phyloP scores from a whole-genome alignment of 1,284 basidiomycete species.

The Tremellales sp. region DNA sequence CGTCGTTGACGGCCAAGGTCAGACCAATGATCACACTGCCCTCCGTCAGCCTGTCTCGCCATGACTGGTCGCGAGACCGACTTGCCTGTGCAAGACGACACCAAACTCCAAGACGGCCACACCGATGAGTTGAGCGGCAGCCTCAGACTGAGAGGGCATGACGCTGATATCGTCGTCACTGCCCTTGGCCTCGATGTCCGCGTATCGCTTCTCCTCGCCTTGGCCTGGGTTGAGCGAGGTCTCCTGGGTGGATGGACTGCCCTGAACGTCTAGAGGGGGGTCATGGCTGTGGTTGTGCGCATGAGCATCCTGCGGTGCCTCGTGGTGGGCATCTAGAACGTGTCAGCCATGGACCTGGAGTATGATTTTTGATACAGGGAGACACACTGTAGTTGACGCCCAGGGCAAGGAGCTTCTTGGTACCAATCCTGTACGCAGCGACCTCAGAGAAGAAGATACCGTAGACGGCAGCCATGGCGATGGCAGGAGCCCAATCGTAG shows the following conservation, averaged over 20 bases:
- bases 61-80: not conserved
- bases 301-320: slow-evolving; percentile 57
- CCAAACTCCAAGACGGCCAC: slow-evolving; percentile 63
- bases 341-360: slow-evolving; percentile 34
- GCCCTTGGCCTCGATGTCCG: not conserved
- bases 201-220: not conserved
- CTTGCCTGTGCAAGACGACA: slow-evolving; percentile 71
- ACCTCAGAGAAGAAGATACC: slow-evolving; percentile 79
- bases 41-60: not conserved
- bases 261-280: slow-evolving; percentile 22
- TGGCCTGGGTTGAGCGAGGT: slow-evolving; percentile 11
- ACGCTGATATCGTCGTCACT: slow-evolving; percentile 15
- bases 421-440: slow-evolving; percentile 64
- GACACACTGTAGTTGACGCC: slow-evolving; percentile 37
- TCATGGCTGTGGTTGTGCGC: slow-evolving; percentile 58
- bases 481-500: slow-evolving; percentile 71
- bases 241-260: not conserved
- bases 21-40: slow-evolving; percentile 74
- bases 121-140: slow-evolving; percentile 69
- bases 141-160: slow-evolving; percentile 26
- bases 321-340: slow-evolving; percentile 58
- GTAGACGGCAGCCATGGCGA: slow-evolving; percentile 76
- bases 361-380: not conserved
- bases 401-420: slow-evolving; percentile 39
- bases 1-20: slow-evolving; percentile 77